Evolutionary conservation across 2,329 filamentous ascomycete genomes (phyloP).

Genomic region (Tolypocladium guangdongense): DNA sequence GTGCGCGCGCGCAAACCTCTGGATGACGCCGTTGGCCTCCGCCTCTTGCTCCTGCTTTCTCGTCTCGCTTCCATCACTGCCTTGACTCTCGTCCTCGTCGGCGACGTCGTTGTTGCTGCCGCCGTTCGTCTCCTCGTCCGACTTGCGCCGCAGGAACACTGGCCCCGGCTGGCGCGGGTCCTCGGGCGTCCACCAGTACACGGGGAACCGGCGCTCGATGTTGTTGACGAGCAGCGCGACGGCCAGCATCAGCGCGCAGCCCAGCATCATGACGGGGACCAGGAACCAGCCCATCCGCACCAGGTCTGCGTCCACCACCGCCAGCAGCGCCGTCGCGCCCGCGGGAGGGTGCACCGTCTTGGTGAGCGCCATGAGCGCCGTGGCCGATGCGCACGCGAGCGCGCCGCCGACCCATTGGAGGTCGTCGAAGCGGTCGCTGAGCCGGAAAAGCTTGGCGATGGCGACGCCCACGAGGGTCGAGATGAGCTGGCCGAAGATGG

Average conservation of each 20-base stretch:
- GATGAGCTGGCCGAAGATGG: constrained; percentile 55
- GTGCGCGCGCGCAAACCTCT: neutral
- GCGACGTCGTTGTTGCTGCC: neutral
- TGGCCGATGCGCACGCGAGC: constrained; percentile 52
- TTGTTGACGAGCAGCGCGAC: constrained; percentile 60
- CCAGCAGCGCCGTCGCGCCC: constrained; percentile 61
- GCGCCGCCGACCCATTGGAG: constrained; percentile 55
- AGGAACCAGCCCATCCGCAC: constrained; percentile 56
- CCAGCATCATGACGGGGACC: constrained; percentile 51
- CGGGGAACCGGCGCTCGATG: constrained; percentile 52
- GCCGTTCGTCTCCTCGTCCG: constrained; percentile 2
- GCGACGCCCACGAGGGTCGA: constrained; percentile 48
- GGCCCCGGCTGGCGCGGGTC: constrained; percentile 10
- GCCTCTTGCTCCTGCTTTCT: neutral
- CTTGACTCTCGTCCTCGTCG: constrained; percentile 2
- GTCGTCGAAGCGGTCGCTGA: constrained; percentile 33
- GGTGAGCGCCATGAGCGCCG: constrained; percentile 55
- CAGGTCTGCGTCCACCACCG: constrained; percentile 46
- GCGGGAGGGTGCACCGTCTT: constrained; percentile 66
- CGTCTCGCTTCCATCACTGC: constrained; percentile 7
- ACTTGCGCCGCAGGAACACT: constrained; percentile 3
- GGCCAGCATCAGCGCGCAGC: constrained; percentile 47
- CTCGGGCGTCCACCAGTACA: constrained; percentile 58
- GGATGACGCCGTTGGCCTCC: no score
- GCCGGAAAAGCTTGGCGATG: constrained; percentile 54